Base-by-base conservation (phyloP, 2,329 filamentous ascomycete species). In the Epichloe sp. region DNA sequence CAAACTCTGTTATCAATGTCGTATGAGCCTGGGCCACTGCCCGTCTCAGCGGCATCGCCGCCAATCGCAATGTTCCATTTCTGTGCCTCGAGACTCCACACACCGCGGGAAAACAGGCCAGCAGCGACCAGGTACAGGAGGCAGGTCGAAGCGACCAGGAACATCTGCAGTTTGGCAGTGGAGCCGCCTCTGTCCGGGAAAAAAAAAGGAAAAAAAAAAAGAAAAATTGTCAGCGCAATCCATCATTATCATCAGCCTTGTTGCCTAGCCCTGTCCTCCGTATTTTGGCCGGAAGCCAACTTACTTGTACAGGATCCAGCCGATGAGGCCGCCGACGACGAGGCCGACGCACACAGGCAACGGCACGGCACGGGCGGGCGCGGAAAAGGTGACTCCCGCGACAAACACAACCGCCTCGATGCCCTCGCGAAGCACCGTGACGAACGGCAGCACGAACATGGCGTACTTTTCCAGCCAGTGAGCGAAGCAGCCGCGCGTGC, bases 371-470 rank as follows among this genome's bases (percentile, higher is more conserved):
- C 77, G 79, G 2, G 86, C 87, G 0, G 88, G 86, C 3, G 85
- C 73, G 1, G 82, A 79, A 50, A 95, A 81, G 3, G 85, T 84
- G 4, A 95, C 88, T 19, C 88, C 89, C 15, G 86, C 87, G 49
- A 94, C 81, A 65, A 94, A 95, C 23, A 95, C 78, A 37, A 95
- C 83, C 0, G 85, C 87, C 65, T 95, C 89, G 34, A 95, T 78
- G 3, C 88, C 89, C 65, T 95, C 88, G 37, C 89, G 76, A 14
- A 95, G 70, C n/a, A 93, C 85, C 0, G 88, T 95, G 63, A 95
- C 76, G 67, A 95, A 94, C 1, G 89, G 89, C 50, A 95, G 71
- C 44, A 87, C 67, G 64, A 94, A 93, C 85, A 95, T 88, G 61
- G 83, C 80, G 62, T 95, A 93, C 65, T 86, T 88, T 65, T 90